Evolutionary conservation across 202 grass and related monocot genomes (phyloP), one percentile per base, ranked within the genome.

Genomic region (Miscanthus sacchariflorus): DNA sequence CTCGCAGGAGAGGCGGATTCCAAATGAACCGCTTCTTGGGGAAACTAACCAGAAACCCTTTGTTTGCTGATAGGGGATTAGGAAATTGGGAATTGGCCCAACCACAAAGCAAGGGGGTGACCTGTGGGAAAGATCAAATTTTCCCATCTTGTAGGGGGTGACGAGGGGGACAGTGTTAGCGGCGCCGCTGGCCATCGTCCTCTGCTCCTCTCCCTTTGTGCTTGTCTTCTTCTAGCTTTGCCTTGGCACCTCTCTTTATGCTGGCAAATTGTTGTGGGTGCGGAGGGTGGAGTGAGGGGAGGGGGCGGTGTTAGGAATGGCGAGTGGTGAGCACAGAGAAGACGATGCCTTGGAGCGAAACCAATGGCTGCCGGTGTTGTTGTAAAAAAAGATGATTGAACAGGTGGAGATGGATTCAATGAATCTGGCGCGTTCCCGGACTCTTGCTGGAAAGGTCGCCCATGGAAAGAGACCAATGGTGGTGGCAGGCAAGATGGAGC

Each of bases 71-170:
- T 48, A 48, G 39, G 40, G 68, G 25, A 64, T 38, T 24, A 49
- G 43, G 18, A 14, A 78, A 39, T 23, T 23, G 45, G 72, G 15
- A 36, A 25, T 17, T 42, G 19, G 39, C 36, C 21, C 8, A 14
- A 23, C 8, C 40, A 48, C 19, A 35, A 19, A 68, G 17, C 25
- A 44, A 9, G 40, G 59, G 63, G n/a, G 21, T 44, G 12, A 95
- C 93, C 90, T 92, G 73, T 92, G 93, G 59, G 87, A 85, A 77
- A 94, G 84, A 65, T 91, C 44, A 46, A 92, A 92, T 33, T 56
- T 83, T 0, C 93, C 93, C 90, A 90, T 95, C 78, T 78, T 90
- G 90, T 92, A 89, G 3, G 82, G 88, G 33, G 88, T 84, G 72
- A 86, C 67, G 38, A 92, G 90, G 17, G 90, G 88, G 18, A 30